Evolutionary conservation across 805 yeast genomes (phyloP), one percentile per base, ranked within the genome.

Genomic region (Spencermartinsiella europaea): DNA sequence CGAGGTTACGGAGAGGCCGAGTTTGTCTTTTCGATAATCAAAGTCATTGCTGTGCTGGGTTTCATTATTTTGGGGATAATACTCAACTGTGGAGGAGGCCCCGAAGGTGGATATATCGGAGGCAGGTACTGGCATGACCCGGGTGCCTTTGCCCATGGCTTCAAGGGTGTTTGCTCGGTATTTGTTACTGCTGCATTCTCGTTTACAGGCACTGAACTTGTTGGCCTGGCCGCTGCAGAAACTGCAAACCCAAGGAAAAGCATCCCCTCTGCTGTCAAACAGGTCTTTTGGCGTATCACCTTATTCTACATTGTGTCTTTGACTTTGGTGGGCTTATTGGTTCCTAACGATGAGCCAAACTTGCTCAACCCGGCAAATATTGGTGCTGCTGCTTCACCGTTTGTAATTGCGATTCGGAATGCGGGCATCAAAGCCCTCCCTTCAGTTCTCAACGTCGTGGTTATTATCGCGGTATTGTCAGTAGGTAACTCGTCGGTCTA

Each of bases 211-310:
- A 76, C 86, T 15, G 93, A 85, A 65, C 69, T 85, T 55, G 76
- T 77, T 34, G 86, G 88, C 42, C 71, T 85, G 35, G 84, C 89
- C 8, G 85, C 90, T 27, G 90, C 90, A 5, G 95, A 85, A 64
- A 73, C 87, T 20, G 74, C 66, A 31, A 77, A 83, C 62, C 91
- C 93, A 39, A 70, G 83, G 55, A 71, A 70, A 46, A 66, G 84
- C 1, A 73, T 84, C 46, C 93, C 91, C 33, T 73, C 74, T 42
- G 90, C 91, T 37, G 78, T 83, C 49, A 85, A 84, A 65, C 90
- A 85, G 67, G 87, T 84, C 2, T 83, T 86, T 67, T 85, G 91
- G 90, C 75, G 93, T 67, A 81, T 85, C 47, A 68, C 81, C 14
- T 63, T 83, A 54, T 85, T 85, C 61, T 86, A 86, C 68, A 71